Base-by-base conservation (phyloP, 2,329 filamentous ascomycete genomes). In the Coniochaeta ligniaria region DNA sequence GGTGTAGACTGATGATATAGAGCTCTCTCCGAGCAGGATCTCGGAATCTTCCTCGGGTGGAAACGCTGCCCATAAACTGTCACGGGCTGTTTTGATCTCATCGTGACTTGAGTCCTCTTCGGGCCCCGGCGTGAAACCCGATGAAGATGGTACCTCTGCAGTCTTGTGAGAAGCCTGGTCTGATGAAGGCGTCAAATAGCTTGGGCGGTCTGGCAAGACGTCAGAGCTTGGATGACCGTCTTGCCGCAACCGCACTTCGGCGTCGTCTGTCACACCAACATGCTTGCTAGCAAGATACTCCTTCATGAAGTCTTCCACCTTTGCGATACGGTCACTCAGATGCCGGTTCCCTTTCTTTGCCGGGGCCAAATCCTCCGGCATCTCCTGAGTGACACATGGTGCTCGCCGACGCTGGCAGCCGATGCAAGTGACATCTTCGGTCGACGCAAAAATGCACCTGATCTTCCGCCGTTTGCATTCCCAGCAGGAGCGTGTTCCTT, bases 401-500 rank as follows among this genome's bases (percentile, higher is more conserved):
- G 73, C 71, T 0, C 75, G 71, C 0, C 82, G 76, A 8, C 75
- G 68, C 24, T 72, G 69, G 63, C 82, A 85, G 2, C 73, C 75
- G 33, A 75, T 68, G 61, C 82, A 84, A 1, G 76, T 64, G 4
- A 69, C 60, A 6, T 77, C 74, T 2, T 70, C 65, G 4, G 73
- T 66, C 3, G 72, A 66, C 12, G 71, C 67, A 61, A 81, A 79
- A 14, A 73, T 76, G 66, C 83, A 85, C 2, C 75, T 73, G 6
- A 79, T 74, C 70, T 85, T 85, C 26, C 81, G 76, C 57, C 79
- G 75, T 68, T 81, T 82, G 74, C 83, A 85, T 64, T 83, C 81
- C 81, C 82, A 84, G 67, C 83, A 85, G 60, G 80, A 83, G 31
- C 71, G 74, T 0, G 83, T 85, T 16, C 83, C 83, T 59, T 83